Percentiles rank a stretch among this genome's conserved stretches.
Conservation (phyloP, 2,329 filamentous ascomycete species). For the Ophiocordyceps camponoti-floridani region DNA sequence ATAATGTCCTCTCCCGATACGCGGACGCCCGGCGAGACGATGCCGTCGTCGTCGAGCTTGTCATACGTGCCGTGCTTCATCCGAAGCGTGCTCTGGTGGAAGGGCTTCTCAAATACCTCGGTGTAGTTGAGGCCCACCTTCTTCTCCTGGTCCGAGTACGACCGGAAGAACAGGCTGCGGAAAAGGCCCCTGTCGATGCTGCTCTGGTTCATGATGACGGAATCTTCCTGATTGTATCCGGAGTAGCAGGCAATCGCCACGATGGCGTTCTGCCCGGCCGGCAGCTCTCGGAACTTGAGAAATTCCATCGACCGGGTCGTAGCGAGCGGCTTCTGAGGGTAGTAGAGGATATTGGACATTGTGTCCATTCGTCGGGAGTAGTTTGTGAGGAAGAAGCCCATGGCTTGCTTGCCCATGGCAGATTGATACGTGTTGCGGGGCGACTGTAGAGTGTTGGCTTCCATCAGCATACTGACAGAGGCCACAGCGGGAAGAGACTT, state of each 20-base stretch:
- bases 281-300: slow-evolving; percentile 91
- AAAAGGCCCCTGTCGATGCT: slow-evolving; percentile 96
- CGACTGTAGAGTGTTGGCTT: slow-evolving; percentile 34
- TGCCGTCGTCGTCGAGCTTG: slow-evolving; percentile 92
- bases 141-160: slow-evolving; percentile 95
- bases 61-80: slow-evolving; percentile 94
- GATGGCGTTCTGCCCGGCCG: slow-evolving; percentile 94
- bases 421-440: slow-evolving; percentile 98
- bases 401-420: slow-evolving; percentile 99
- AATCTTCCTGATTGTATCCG: slow-evolving; percentile 99
- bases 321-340: slow-evolving; percentile 91
- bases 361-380: slow-evolving; percentile 97
- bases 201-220: slow-evolving; percentile 99
- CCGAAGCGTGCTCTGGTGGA: slow-evolving; percentile 69
- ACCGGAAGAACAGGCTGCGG: slow-evolving; percentile 93
- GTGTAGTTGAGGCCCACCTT: slow-evolving; percentile 83
- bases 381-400: slow-evolving; percentile 97
- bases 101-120: slow-evolving; percentile 91
- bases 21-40: slow-evolving; percentile 82
- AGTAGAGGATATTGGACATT: slow-evolving; percentile 98
- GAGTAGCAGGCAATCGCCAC: slow-evolving; percentile 96
- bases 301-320: slow-evolving; percentile 98
- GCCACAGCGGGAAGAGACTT: slow-evolving; percentile 7
- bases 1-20: slow-evolving; percentile 98
- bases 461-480: neutral